These are phyloP conservation scores for Spironucleus salmonicida DNA, from an alignment of 208 protist genomes.

Conservation along the genomic window DNA sequence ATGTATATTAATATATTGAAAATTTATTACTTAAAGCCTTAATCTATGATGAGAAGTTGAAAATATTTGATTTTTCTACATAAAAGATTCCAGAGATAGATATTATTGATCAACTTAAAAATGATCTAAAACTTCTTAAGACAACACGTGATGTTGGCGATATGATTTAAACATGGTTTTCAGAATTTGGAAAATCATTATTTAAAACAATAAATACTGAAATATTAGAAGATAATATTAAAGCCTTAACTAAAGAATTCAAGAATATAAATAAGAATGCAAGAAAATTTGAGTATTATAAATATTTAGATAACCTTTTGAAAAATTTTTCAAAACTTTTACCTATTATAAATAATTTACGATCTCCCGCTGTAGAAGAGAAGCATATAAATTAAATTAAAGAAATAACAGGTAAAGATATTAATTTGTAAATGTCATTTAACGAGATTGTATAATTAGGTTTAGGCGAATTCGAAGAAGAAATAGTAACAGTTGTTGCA, in stretches of 20 bases:
- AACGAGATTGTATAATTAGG: too few relatives aligned
- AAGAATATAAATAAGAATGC: neutral
- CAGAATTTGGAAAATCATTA: slow-evolving; percentile 9
- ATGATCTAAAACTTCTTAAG: slow-evolving; percentile 35
- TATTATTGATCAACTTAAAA: too few relatives aligned
- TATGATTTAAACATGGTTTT: slow-evolving; percentile 25
- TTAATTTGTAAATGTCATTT: too few relatives aligned
- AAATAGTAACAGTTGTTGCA: slow-evolving; percentile 35
- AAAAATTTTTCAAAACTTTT: slow-evolving; percentile 77
- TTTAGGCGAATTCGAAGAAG: too few relatives aligned
- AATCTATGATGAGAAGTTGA: too few relatives aligned
- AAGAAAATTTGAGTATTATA: slow-evolving; percentile 50
- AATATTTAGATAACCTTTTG: slow-evolving; percentile 66
- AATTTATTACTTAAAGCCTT: too few relatives aligned
- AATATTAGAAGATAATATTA: slow-evolving; percentile 31
- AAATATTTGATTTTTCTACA: too few relatives aligned
- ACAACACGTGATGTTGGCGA: slow-evolving; percentile 33
- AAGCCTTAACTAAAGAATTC: slow-evolving; percentile 33
- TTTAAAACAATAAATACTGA: slow-evolving; percentile 38
- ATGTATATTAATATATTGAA: too few relatives aligned
- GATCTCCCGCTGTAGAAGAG: slow-evolving; percentile 20
- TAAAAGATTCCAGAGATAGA: too few relatives aligned
- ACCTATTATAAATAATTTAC: slow-evolving; percentile 55
- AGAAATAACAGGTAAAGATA: neutral
- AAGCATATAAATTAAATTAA: slow-evolving; percentile 34